Evolutionary conservation across 352 stramenopile species (phyloP), one percentile per base, ranked within the genome.

Genomic region (Phytophthora palmivora): DNA sequence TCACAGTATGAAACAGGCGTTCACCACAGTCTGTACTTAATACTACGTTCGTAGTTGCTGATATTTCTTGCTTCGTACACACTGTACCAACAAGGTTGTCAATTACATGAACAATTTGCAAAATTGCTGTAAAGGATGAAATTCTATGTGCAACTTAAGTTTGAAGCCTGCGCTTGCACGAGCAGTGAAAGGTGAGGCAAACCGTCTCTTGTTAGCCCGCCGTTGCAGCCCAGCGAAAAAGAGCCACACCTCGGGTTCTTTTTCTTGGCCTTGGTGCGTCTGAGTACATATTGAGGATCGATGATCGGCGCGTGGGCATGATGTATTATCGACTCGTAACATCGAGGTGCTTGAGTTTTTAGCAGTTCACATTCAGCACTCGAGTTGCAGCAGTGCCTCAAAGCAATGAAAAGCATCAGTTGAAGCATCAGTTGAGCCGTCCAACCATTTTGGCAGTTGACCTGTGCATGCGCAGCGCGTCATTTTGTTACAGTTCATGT

Each of bases 181-280:
- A 34, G 42, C 9, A 16, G 30, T 63, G 44, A 30, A 45, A 50
- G 43, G 36, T 41, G 36, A 46, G 14, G 36, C 48, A 45, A 62
- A 60, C 57, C 57, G 57, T 30, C 37, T 65, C 46, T 66, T 9
- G 6, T 28, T 21, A 34, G 39, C 28, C 32, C 39, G 38, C 21
- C 48, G 57, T 65, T 65, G 57, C 57, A 59, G n/a, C 9, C 28
- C n/a, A 33, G 21, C 28, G 47, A 50, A 56, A 47, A 56, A 61
- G 32, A 41, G 32, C 33, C 33, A 33, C 8, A 28, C 16, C 28
- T 43, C 37, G 33, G 54, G 32, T 51, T 58, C 38, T 58, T 64
- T 52, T 57, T 63, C 14, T 28, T 34, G 28, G 34, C 39, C 30
- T 28, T 53, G 41, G 42, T 46, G 33, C 50, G 39, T 38, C 16